A percentile compares a stretch with the other conserved stretches of the same genome.
These are phyloP conservation scores for Mortierella sp. DNA, from an alignment of 371 early-diverging fungal species.

Conservation along the genomic window DNA sequence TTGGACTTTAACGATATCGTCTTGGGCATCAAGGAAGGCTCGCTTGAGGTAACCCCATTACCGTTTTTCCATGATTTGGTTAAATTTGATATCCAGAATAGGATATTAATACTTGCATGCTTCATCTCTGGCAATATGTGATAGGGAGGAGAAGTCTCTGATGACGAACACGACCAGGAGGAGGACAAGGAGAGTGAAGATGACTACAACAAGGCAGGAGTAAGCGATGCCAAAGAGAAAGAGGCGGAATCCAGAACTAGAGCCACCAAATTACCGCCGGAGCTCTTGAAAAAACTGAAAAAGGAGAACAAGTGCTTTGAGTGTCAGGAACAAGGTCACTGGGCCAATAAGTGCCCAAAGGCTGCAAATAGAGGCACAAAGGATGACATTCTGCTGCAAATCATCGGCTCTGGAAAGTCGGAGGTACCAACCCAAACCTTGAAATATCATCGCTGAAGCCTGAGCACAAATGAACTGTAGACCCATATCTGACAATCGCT, in stretches of 20 bases:
- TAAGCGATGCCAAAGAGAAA: neutral
- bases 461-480: neutral
- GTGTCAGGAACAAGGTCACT: slow-evolving; percentile 9
- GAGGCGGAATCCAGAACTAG: neutral
- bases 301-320: slow-evolving; percentile 14
- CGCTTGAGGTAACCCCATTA: slow-evolving; percentile 29
- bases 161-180: slow-evolving; percentile 1
- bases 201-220: neutral
- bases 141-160: slow-evolving; percentile 30
- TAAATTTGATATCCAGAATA: too few species aligned
- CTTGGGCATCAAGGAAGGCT: slow-evolving; percentile 45
- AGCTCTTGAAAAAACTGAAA: slow-evolving; percentile 8
- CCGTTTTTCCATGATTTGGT: neutral
- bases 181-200: neutral
- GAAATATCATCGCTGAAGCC: neutral
- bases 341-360: slow-evolving; percentile 10
- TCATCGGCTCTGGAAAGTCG: slow-evolving; percentile 48
- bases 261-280: neutral
- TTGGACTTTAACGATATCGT: slow-evolving; percentile 34
- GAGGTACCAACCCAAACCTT: slow-evolving; percentile 23
- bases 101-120: neutral
- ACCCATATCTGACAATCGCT: neutral
- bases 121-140: neutral
- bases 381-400: slow-evolving; percentile 35
- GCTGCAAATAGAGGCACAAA: neutral